A percentile compares a stretch with the other conserved stretches of the same genome.
Evolutionary conservation across 2,329 filamentous ascomycete species (phyloP).

Genomic region (Myotisia sp.): DNA sequence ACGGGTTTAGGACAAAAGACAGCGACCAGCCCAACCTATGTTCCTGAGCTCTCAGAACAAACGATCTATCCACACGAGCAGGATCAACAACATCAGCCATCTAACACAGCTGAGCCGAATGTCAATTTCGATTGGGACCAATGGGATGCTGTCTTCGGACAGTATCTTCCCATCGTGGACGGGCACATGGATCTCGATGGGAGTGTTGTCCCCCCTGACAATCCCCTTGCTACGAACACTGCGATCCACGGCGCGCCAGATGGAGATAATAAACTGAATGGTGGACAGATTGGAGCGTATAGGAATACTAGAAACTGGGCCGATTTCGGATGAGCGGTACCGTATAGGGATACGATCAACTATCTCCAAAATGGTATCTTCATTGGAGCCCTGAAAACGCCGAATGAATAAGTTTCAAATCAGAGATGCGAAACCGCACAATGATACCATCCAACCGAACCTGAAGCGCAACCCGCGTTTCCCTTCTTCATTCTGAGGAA

Average conservation of each 20-base stretch:
- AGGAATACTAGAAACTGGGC: conserved; percentile 10
- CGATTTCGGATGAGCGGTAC: conserved; percentile 12
- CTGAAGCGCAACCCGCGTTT: too few species aligned
- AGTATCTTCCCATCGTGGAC: conserved; percentile 31
- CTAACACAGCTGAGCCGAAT: conserved; percentile 17
- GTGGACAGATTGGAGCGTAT: neutral
- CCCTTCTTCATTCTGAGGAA: too few species aligned
- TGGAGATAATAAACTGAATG: conserved; percentile 4
- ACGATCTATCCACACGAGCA: neutral
- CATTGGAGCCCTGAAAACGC: too few species aligned
- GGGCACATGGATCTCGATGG: conserved; percentile 30
- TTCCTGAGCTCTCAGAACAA: too few species aligned
- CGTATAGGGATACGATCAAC: too few species aligned
- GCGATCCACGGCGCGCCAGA: neutral
- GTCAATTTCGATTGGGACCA: conserved; percentile 36
- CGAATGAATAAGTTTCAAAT: too few species aligned
- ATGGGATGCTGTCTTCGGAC: conserved; percentile 36
- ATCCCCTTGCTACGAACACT: neutral
- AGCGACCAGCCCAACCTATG: too few species aligned
- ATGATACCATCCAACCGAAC: too few species aligned
- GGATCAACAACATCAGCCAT: conserved; percentile 14
- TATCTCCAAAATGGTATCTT: too few species aligned
- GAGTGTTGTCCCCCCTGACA: neutral
- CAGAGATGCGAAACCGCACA: too few species aligned
- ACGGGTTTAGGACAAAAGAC: too few species aligned